Base-by-base conservation (phyloP, 1,284 basidiomycete species). In the Ceratobasidium papillatum region DNA sequence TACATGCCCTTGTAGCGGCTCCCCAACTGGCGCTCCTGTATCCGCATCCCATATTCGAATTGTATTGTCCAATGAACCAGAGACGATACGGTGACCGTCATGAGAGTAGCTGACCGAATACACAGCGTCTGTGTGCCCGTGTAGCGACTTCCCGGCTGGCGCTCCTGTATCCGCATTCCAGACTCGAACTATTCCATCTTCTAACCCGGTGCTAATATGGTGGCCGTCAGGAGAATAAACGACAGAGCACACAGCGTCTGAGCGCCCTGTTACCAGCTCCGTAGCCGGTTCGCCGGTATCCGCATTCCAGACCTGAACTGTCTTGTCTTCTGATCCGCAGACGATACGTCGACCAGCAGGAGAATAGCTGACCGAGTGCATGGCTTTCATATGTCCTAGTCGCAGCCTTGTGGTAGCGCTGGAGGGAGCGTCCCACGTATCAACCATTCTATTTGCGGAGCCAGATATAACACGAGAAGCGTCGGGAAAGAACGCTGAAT, bases 401-500 rank as follows among this genome's bases (percentile, higher is more conserved):
- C 12, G n/a, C 9, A 17, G 30, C 11, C 27, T 51, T 1, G 22
- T 41, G 1, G 11, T 58, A 22, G 1, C 12, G n/a, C 22, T 43
- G 3, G 27, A 27, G 38, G 30, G 65, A 30, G n/a, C 14, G 38
- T 14, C 14, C 41, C 45, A 66, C n/a, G 54, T 11, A 4, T 34
- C 11, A 12, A 74, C 30, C 19, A 2, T 45, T 8, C 51, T n/a
- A 22, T 65, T 45, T 19, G 2, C 1, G 38, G 27, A 65, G 9
- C 73, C 43, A 65, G 38, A 65, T 27, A 47, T 62, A 19, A 49
- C 27, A 5, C 17, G 22, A 9, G 25, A 9, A 30, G 43, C 62
- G 43, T 74, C 73, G 5, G 73, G 34, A 19, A 62, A 74, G 36
- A 65, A 66, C 1, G 62, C 51, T 2, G 52, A 38, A 14, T 22